These are phyloP conservation scores for Corinectria fuckeliana DNA, from an alignment of 2,329 filamentous ascomycete genomes.

Conservation along the genomic window DNA sequence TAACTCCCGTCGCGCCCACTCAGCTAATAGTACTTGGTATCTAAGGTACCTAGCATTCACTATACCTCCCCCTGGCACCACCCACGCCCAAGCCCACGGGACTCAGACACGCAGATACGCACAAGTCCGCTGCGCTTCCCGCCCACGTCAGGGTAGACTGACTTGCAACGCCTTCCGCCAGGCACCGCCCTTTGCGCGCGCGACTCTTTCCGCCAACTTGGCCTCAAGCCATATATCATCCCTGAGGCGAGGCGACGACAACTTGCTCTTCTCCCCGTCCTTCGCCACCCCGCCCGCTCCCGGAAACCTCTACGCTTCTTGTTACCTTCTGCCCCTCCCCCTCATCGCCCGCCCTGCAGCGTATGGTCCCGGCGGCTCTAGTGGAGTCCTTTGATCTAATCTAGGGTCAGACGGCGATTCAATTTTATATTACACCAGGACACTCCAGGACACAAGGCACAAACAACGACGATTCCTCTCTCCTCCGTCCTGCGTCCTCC, in stretches of 20 bases:
- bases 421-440: not conserved
- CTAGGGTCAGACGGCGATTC: not conserved
- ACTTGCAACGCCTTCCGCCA: slow-evolving; percentile 15
- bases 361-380: slow-evolving; percentile 1
- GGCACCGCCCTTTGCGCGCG: slow-evolving; percentile 5
- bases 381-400: slow-evolving; percentile 12
- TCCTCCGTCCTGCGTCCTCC: slow-evolving; percentile 7
- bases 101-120: not conserved
- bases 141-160: slow-evolving; percentile 1
- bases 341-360: slow-evolving; percentile 3
- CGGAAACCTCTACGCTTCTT: not conserved
- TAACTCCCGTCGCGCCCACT: too few species aligned
- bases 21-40: too few species aligned
- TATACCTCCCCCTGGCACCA: not conserved
- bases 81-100: not conserved
- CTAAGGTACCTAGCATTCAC: not conserved
- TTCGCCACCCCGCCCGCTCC: slow-evolving; percentile 1
- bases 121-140: slow-evolving; percentile 13
- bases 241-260: not conserved
- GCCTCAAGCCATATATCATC: slow-evolving; percentile 3
- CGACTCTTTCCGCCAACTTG: slow-evolving; percentile 10
- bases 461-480: not conserved
- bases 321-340: slow-evolving; percentile 15
- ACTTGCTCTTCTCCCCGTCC: not conserved
- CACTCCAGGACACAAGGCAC: not conserved